Evolutionary conservation across 176 grass and related monocot species (phyloP), one percentile per base, ranked within the genome.

Genomic region (Cenchrus purpureus): DNA sequence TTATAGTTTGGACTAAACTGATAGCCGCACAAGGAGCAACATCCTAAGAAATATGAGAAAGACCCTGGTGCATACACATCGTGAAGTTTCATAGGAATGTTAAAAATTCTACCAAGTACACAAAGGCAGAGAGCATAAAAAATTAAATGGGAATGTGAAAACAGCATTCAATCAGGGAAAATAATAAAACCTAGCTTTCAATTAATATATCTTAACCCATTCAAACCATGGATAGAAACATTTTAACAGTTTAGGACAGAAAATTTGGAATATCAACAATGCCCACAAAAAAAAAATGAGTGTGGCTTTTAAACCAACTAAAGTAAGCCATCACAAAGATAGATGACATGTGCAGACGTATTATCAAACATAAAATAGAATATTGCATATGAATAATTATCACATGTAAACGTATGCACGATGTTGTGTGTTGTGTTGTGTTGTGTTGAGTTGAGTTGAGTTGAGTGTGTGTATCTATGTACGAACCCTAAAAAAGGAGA

Each of bases 81-180:
- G 15, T 69, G 31, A 55, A 67, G 78, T 70, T 78, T 55, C 63
- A 70, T 57, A 61, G 28, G 42, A 12, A 14, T 6, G 29, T 70
- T 20, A 50, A 8, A 25, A 77, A 29, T n/a, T 34, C 49, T 45
- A 68, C 62, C 16, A 54, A 78, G 59, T 31, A 34, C 74, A 60
- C 4, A 46, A 62, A 77, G 40, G 75, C 17, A 71, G 11, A 52
- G 20, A 42, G 10, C 44, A 62, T 62, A 86, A 31, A 60, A 37
- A 28, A 79, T 15, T 50, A 20, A 53, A 79, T 25, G 53, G 58
- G 59, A 79, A 71, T 2, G 42, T 8, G 43, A 37, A 56, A 78
- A 50, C 63, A 77, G 22, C 12, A 85, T 52, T n/a, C n/a, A 69
- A 82, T 40, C 53, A 68, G 25, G 60, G 37, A 40, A 87, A 68